A percentile compares a stretch with the other conserved stretches of the same genome.
Conservation (phyloP, 2,329 filamentous ascomycete species). For the Epichloe gansuensis region DNA sequence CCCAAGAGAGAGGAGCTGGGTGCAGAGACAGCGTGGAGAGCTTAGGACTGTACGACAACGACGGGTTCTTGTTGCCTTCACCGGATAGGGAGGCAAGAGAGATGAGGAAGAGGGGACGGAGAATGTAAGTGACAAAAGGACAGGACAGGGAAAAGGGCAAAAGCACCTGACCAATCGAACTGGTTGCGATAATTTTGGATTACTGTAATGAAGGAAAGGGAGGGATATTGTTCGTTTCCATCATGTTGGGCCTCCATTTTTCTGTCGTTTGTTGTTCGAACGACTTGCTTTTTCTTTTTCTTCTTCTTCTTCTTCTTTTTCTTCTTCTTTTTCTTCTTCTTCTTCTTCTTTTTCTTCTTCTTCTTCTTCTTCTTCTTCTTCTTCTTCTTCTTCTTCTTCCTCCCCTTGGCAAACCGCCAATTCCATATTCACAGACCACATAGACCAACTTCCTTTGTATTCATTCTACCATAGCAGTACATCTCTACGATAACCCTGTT, state of each 20-base stretch:
- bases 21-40: slow-evolving; percentile 24
- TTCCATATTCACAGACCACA: neutral
- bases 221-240: neutral
- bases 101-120: neutral
- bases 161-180: neutral
- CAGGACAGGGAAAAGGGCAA: neutral
- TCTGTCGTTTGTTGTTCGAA: neutral
- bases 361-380: no score
- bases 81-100: slow-evolving; percentile 20
- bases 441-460: neutral
- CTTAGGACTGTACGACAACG: slow-evolving; percentile 30
- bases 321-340: no score
- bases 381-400: no score
- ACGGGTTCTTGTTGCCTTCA: slow-evolving; percentile 31
- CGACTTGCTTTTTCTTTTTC: neutral
- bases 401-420: no score
- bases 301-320: no score
- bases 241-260: neutral
- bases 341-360: no score
- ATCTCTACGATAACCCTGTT: slow-evolving; percentile 8
- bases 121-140: neutral
- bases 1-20: slow-evolving; percentile 11
- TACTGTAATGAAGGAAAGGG: neutral
- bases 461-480: neutral
- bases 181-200: no score